A percentile compares a stretch with the other conserved stretches of the same genome.
phyloP scores from a whole-genome alignment of 2,329 filamentous ascomycete species.

The Tothia fuscella region DNA sequence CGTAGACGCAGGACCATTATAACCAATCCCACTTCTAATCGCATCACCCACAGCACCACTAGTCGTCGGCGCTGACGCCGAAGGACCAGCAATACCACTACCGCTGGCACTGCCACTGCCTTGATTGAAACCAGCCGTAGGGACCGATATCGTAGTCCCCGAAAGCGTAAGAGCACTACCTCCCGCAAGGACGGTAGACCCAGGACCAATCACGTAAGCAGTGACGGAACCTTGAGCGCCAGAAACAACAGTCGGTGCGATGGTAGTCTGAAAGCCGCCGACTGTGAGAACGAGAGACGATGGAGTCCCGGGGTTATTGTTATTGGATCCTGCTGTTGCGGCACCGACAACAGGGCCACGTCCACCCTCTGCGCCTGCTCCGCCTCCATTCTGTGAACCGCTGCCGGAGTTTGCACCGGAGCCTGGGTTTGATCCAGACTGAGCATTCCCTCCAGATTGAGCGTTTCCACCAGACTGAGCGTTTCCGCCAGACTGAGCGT shows the following conservation, averaged over 20 bases:
- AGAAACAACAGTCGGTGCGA: not conserved
- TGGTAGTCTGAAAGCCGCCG: slow-evolving; percentile 2
- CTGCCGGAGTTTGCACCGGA: not conserved
- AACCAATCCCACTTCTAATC: slow-evolving; percentile 4
- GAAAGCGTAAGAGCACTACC: not conserved
- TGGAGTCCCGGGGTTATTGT: not conserved
- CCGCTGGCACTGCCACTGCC: not conserved
- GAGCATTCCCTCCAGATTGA: not conserved
- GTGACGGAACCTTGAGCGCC: not conserved
- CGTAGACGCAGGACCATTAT: not conserved
- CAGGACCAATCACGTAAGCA: slow-evolving; percentile 3
- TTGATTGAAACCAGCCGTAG: not conserved
- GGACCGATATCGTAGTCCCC: not conserved
- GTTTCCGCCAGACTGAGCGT: no score
- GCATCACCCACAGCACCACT: slow-evolving; percentile 3
- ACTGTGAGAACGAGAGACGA: slow-evolving; percentile 2
- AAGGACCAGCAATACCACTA: not conserved
- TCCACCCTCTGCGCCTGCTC: not conserved
- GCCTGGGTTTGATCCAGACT: not conserved
- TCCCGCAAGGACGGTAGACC: slow-evolving; percentile 4
- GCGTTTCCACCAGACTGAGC: not conserved
- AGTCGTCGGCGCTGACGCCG: not conserved
- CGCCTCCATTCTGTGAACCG: not conserved
- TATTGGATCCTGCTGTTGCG: not conserved
- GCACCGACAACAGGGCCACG: not conserved